phyloP scores from a whole-genome alignment of 2,329 filamentous ascomycete species.

The Colletotrichum salicis region DNA sequence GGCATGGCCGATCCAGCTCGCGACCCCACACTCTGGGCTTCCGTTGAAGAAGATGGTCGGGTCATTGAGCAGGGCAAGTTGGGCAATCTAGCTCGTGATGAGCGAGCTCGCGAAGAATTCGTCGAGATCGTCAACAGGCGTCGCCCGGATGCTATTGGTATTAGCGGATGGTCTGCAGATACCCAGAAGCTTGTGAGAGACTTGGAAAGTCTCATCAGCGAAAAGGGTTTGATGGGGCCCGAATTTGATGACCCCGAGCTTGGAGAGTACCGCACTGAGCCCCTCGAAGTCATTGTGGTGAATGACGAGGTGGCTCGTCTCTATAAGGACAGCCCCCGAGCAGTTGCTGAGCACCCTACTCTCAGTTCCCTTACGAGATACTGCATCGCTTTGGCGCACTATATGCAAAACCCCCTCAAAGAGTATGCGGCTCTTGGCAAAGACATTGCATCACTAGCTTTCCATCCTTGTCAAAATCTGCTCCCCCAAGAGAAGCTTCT shows the following conservation, averaged over 20 bases:
- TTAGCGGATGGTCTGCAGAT: conserved; percentile 90
- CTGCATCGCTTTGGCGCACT: conserved; percentile 87
- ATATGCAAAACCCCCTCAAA: conserved; percentile 95
- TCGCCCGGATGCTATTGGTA: conserved; percentile 88
- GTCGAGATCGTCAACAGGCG: conserved; percentile 82
- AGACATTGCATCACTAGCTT: conserved; percentile 86
- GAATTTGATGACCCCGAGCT: conserved; percentile 85
- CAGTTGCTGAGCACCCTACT: conserved; percentile 81
- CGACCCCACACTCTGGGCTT: conserved; percentile 90
- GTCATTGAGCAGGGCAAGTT: conserved; percentile 92
- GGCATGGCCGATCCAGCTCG: conserved; percentile 78
- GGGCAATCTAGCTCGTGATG: conserved; percentile 78
- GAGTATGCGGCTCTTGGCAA: conserved; percentile 94
- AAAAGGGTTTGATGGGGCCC: conserved; percentile 80
- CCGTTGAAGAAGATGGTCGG: conserved; percentile 91
- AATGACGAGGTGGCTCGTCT: conserved; percentile 98
- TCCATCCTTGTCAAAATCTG: conserved; percentile 90
- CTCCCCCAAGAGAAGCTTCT: conserved; percentile 87
- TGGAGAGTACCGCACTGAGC: conserved; percentile 79
- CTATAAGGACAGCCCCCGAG: conserved; percentile 90
- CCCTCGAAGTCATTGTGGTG: conserved; percentile 87
- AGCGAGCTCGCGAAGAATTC: conserved; percentile 74
- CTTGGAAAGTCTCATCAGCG: conserved; percentile 80
- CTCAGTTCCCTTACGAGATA: conserved; percentile 84
- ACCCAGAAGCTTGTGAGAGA: conserved; percentile 86